These are phyloP conservation scores for Fomitopsis pulvina DNA, from an alignment of 768 basidiomycete genomes.

Conservation along the genomic window DNA sequence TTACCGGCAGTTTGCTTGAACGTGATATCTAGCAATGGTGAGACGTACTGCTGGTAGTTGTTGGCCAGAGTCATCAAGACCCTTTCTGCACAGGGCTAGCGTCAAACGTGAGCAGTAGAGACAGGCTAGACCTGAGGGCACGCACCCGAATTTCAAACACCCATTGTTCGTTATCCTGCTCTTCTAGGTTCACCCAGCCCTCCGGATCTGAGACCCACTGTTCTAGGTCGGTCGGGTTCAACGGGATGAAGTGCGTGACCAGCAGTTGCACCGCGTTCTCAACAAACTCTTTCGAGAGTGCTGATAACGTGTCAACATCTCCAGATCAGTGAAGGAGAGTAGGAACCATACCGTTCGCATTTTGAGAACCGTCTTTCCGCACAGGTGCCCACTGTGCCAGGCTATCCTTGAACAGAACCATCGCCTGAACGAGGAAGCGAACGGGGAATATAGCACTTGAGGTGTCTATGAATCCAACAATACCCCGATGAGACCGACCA, in stretches of 20 bases:
- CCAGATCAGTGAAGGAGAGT: background rate
- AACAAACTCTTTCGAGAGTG: constrained; percentile 63
- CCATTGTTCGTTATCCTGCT: constrained; percentile 88
- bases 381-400: constrained; percentile 70
- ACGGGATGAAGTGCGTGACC: constrained; percentile 77
- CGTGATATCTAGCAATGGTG: constrained; percentile 53
- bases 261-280: constrained; percentile 69
- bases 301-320: constrained; percentile 27
- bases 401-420: constrained; percentile 82
- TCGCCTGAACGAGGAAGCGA: constrained; percentile 74
- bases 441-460: constrained; percentile 63
- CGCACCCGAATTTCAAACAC: constrained; percentile 86
- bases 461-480: constrained; percentile 39
- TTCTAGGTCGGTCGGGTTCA: constrained; percentile 76
- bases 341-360: constrained; percentile 36
- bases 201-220: constrained; percentile 87
- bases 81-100: constrained; percentile 88
- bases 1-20: constrained; percentile 60
- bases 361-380: constrained; percentile 52
- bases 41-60: constrained; percentile 64
- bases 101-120: background rate
- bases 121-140: constrained; percentile 1
- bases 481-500: background rate
- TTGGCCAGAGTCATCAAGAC: constrained; percentile 75
- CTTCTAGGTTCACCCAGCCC: constrained; percentile 89